These are phyloP conservation scores for Ceratocystis destructans DNA, from an alignment of 2,329 filamentous ascomycete genomes.

Conservation along the genomic window DNA sequence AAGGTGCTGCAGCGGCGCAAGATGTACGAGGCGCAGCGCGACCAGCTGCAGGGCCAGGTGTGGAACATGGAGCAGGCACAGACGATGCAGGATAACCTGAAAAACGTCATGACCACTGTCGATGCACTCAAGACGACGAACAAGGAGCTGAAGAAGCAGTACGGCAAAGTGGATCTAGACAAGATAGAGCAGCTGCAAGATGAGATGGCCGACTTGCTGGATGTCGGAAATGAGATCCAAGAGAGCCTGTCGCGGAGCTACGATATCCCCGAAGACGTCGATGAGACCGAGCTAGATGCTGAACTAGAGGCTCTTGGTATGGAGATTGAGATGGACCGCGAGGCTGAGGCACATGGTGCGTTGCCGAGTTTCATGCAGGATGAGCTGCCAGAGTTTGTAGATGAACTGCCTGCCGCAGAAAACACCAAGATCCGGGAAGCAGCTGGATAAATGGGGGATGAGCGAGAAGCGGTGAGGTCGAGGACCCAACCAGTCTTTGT, in stretches of 20 bases:
- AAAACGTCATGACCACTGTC: slow-evolving; percentile 96
- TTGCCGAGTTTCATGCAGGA: slow-evolving; percentile 83
- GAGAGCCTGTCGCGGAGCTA: slow-evolving; percentile 84
- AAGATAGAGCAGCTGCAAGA: slow-evolving; percentile 97
- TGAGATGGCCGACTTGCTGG: slow-evolving; percentile 96
- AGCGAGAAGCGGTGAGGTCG: not conserved
- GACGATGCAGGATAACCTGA: slow-evolving; percentile 97
- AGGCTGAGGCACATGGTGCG: slow-evolving; percentile 40
- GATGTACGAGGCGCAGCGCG: slow-evolving; percentile 84
- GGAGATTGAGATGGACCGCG: slow-evolving; percentile 76
- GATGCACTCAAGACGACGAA: slow-evolving; percentile 96
- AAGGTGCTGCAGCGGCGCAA: slow-evolving; percentile 89
- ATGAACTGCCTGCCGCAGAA: slow-evolving; percentile 64
- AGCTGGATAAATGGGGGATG: slow-evolving; percentile 34
- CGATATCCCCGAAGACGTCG: slow-evolving; percentile 90
- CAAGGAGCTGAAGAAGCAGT: slow-evolving; percentile 82
- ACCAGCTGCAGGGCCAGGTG: slow-evolving; percentile 83
- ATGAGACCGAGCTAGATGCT: slow-evolving; percentile 90
- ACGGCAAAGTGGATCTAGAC: slow-evolving; percentile 93
- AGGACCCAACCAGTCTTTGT: not conserved
- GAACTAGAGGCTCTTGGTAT: slow-evolving; percentile 89
- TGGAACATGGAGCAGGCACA: slow-evolving; percentile 99
- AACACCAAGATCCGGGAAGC: slow-evolving; percentile 75
- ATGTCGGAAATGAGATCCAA: slow-evolving; percentile 96
- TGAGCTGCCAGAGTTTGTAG: slow-evolving; percentile 78